Base-by-base conservation (phyloP, 179 eudicot species). In the Drosera spatulata region DNA sequence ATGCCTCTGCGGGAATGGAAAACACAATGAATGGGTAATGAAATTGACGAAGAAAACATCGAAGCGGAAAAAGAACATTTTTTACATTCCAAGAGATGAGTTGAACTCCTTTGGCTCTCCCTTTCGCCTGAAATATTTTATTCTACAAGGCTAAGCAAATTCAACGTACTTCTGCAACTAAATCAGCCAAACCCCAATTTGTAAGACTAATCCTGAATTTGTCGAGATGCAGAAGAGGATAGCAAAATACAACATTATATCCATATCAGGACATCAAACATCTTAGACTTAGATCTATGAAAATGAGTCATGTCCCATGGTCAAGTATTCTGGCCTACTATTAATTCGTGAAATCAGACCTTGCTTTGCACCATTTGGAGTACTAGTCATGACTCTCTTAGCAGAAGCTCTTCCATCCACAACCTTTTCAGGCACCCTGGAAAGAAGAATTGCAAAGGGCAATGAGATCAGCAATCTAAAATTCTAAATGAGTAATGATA, bases 351-450 rank as follows among this genome's bases (percentile, higher is more conserved):
- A 39, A 55, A 66, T 1, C 46, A 58, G 58, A 87, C 91, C 86
- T 81, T 75, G 81, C 47, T 63, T 73, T 65, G 79, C 66, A 61
- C 56, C 72, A 65, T 41, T 74, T 65, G 73, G 84, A 56, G 68
- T 50, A 67, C 62, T 74, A 33, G 82, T 73, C 74, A 72, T 50
- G 45, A 85, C 70, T 74, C 79, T 82, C 78, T 89, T 89, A 7
- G 86, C 71, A 39, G 84, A 64, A 68, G 82, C 63, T 65, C 87
- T 77, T 22, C 81, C 79, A 69, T 85, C 95, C 66, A 64, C 46
- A 61, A 79, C 65, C 67, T 68, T 76, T 59, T 82, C 95, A 52
- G 93, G 69, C 65, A 79, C 79, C 68, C 97, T 88, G 78, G 52
- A 64, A 66, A 66, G 33, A 22, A 22, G 33, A 22, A 22, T 22